These are phyloP conservation scores for Tetraselmis chui DNA, from an alignment of 139 green algal genomes.

Conservation along the genomic window DNA sequence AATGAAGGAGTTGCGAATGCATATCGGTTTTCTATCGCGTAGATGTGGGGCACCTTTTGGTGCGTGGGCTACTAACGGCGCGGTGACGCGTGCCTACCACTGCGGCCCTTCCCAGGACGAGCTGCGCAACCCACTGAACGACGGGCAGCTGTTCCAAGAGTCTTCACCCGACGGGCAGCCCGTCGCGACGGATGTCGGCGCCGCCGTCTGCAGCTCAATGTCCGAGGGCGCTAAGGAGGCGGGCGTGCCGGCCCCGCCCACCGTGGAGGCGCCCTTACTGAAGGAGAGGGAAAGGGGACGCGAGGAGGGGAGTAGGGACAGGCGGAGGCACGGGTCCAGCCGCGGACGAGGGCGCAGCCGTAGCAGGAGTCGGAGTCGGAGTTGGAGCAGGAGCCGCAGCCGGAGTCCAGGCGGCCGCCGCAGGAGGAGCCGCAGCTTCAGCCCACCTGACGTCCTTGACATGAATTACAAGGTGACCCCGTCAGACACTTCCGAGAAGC, in stretches of 20 bases:
- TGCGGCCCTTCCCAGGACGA: not conserved
- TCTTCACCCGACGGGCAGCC: not conserved
- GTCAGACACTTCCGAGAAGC: no score
- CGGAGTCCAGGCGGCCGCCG: not conserved
- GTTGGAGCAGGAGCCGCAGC: not conserved
- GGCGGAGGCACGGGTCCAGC: not conserved
- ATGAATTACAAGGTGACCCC: not conserved
- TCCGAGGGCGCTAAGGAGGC: not conserved
- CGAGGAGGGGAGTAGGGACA: not conserved
- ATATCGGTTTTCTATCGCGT: no score
- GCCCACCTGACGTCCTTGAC: not conserved
- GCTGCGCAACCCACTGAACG: not conserved
- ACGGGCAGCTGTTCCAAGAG: not conserved
- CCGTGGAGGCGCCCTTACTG: not conserved
- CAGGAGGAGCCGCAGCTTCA: not conserved
- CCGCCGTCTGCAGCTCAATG: not conserved
- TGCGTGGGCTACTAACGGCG: no score
- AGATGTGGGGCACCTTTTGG: no score
- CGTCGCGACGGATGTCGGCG: not conserved
- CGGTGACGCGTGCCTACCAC: no score
- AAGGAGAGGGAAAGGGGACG: no score
- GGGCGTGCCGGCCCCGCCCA: no score
- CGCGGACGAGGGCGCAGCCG: no score
- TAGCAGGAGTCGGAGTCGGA: not conserved
- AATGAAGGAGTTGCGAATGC: no score